These are phyloP conservation scores for Teunomyces funiuensis DNA, from an alignment of 805 yeast genomes.

Conservation along the genomic window DNA sequence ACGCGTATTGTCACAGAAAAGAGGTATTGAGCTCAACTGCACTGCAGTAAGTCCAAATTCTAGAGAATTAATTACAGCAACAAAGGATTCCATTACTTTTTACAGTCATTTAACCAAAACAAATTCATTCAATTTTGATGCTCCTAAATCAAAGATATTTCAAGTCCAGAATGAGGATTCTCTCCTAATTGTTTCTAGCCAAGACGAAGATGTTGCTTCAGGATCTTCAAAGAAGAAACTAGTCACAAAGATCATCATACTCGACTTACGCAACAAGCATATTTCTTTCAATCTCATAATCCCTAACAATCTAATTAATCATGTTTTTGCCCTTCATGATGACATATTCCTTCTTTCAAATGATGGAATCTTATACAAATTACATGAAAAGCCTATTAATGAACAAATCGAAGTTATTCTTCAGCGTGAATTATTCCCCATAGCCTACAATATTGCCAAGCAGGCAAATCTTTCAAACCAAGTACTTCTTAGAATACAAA, in stretches of 20 bases:
- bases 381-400: constrained; percentile 65
- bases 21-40: constrained; percentile 54
- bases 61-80: constrained; percentile 61
- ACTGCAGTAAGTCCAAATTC: constrained; percentile 40
- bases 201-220: constrained; percentile 23
- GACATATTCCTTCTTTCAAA: constrained; percentile 62
- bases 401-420: constrained; percentile 68
- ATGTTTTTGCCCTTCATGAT: constrained; percentile 56
- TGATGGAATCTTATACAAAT: constrained; percentile 71
- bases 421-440: constrained; percentile 66
- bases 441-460: constrained; percentile 69
- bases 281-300: constrained; percentile 68
- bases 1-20: constrained; percentile 42
- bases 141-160: constrained; percentile 53
- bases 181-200: constrained; percentile 57
- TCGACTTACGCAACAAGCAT: constrained; percentile 70
- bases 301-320: constrained; percentile 57
- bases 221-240: constrained; percentile 13
- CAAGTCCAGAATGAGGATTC: constrained; percentile 48
- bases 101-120: constrained; percentile 58
- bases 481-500: constrained; percentile 28
- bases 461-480: constrained; percentile 31
- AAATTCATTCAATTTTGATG: constrained; percentile 54
- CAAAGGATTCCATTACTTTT: constrained; percentile 60
- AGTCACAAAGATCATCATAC: constrained; percentile 59